Base-by-base conservation (phyloP, 768 basidiomycete genomes). In the Mycena filopes region DNA sequence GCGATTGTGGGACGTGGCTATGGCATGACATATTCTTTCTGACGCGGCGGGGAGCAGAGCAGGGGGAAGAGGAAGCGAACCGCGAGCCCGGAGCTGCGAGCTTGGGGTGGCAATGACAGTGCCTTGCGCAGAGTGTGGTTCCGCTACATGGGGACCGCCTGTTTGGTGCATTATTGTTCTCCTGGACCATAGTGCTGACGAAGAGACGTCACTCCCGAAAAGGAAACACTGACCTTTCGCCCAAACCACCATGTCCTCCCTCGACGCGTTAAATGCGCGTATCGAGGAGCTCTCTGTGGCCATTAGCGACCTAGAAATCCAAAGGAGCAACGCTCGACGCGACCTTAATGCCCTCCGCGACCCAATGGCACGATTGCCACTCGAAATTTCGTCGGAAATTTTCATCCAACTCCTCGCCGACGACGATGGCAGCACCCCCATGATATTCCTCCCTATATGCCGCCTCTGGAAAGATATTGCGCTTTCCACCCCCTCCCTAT, bases 21-120 rank as follows among this genome's bases (percentile, higher is more conserved):
- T 74, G 11, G 75, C 69, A 40, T 78, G 72, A 0, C 63, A 59
- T 60, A 76, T 75, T 1, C 77, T 76, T 73, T 79, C 79, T 80
- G 50, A 2, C 9, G 16, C 25, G 28, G 10, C 13, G 16, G 36
- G 21, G n/a, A 48, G 54, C n/a, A n/a, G n/a, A n/a, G n/a, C n/a
- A n/a, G n/a, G n/a, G n/a, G n/a, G n/a, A n/a, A n/a, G n/a, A n/a
- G n/a, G n/a, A n/a, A n/a, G n/a, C n/a, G n/a, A n/a, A n/a, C n/a
- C n/a, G 18, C 56, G 66, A 62, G 57, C 63, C 45, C 65, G 63
- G 63, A 64, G 46, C n/a, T 63, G 65, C 40, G 59, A 54, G 20
- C 45, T 58, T 11, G 67, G 67, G 6, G 61, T 47, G 55, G 67
- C 63, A 33, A 54, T 61, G 23, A 51, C 61, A 63, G n/a, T 46